Base-by-base conservation (phyloP, 306 rosid genomes). In the Abrus pulchellus region DNA sequence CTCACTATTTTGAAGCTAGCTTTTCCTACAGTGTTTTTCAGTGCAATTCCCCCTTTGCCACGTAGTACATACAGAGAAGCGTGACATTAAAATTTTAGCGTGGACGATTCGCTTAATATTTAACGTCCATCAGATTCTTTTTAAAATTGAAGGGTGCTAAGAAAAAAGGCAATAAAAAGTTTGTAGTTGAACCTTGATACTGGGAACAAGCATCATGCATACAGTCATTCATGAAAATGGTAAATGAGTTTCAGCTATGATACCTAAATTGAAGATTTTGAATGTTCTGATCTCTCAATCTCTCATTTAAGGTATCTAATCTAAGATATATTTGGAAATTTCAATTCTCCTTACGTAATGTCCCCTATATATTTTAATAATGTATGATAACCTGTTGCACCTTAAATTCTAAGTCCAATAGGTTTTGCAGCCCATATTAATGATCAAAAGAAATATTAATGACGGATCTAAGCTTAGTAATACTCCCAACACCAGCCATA, bases 401-500 rank as follows among this genome's bases (percentile, higher is more conserved):
- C 68, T 54, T 55, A 1, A 73, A 28, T 40, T 36, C 43, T 4
- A 74, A 56, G 57, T 40, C 54, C 43, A 73, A 5, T 9, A 36
- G 52, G 41, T 10, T 74, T 59, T 45, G 28, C 53, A 55, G 9
- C 6, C 32, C 14, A 75, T 60, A 36, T 45, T 44, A 57, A 14
- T 59, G 9, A 5, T 44, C 5, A 29, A 43, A 20, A 11, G 67
- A 52, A 7, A 71, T 43, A 52, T 14, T 14, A 52, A 52, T 52
- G 34, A 41, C 3, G 13, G 53, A 43, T 66, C 36, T 38, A 2
- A 68, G 20, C 56, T 28, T 30, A 4, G 41, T 10, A 72, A 54
- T 72, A 9, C 38, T 55, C 62, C 40, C 38, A 38, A 72, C 53
- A 72, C 40, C 45, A 55, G 12, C 77, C 49, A 32, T n/a, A 70